Percentiles rank a stretch among this genome's conserved stretches.
These are phyloP conservation scores for Verbena officinalis DNA, from an alignment of 257 asterid genomes.

Conservation along the genomic window DNA sequence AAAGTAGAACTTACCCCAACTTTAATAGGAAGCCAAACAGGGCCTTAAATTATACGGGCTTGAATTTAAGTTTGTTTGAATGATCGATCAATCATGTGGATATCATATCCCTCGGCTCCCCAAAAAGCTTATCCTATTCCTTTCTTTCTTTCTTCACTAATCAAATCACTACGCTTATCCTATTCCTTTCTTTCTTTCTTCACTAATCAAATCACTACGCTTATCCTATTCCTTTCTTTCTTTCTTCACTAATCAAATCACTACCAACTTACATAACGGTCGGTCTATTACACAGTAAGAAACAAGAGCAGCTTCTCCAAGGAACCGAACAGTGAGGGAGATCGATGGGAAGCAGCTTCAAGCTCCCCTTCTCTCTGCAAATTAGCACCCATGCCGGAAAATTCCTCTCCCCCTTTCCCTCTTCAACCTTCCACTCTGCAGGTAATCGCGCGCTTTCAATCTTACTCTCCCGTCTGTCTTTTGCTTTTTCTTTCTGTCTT, in stretches of 20 bases:
- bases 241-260: constrained; percentile 15
- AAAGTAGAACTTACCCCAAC: too few relatives aligned
- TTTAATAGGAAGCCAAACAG: constrained; percentile 17
- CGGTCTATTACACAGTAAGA: constrained; percentile 7
- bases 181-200: constrained; percentile 24
- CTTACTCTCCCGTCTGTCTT: background rate
- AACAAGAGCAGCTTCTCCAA: too few relatives aligned
- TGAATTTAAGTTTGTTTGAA: background rate
- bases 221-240: too few relatives aligned
- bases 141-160: constrained; percentile 22
- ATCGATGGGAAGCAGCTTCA: constrained; percentile 68
- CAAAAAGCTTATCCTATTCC: constrained; percentile 51
- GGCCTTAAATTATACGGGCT: constrained; percentile 16
- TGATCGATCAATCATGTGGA: constrained; percentile 48
- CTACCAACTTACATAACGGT: constrained; percentile 52
- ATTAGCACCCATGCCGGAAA: constrained; percentile 41
- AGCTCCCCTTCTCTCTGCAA: constrained; percentile 49
- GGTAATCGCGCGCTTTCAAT: constrained; percentile 37
- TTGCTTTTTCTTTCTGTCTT: background rate
- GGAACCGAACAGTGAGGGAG: too few relatives aligned
- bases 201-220: constrained; percentile 21
- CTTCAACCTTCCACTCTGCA: constrained; percentile 40
- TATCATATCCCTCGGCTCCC: too few relatives aligned
- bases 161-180: constrained; percentile 22
- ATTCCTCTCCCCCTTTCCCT: constrained; percentile 38